Evolutionary conservation across 768 basidiomycete species (phyloP), one percentile per base, ranked within the genome.

Genomic region (Butyriboletus loyo): DNA sequence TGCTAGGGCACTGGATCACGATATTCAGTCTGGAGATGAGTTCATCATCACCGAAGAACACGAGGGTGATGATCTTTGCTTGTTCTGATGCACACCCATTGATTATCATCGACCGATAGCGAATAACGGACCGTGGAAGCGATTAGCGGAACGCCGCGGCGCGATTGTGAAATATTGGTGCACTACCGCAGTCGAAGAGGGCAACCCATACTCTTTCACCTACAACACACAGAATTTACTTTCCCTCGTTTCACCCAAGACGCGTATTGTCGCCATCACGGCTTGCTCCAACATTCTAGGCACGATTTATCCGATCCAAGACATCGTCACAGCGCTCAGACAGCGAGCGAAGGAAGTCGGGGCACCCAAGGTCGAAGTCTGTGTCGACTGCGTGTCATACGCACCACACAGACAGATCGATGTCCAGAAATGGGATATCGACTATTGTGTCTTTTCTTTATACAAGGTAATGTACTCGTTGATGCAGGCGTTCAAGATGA

Each of bases 1-100:
- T 0, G 76, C 87, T 0, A 71, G 86, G 5, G 80, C 81, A 0
- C 61, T 90, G 50, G 86, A 86, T 31, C 60, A 57, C 0, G 77
- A 77, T 46, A 73, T 90, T 25, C 62, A 76, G 32, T 54, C 70
- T 1, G 85, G 80, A 4, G 89, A 90, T 52, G 89, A 91, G 66
- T 82, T 91, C 50, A 82, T 92, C 49, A 64, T 90, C n/a, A 87
- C 86, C 0, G 81, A 79, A 1, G 89, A 91, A 62, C 89, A 92
- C 56, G 89, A 92, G 76, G 82, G 87, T 89, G 25, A 72, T 52
- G 4, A 11, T 21, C 22, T n/a, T 48, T 35, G 13, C 22, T 51
- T 13, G 19, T 44, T 35, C 32, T 36, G 37, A 32, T 28, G 1
- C 3, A 9, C 8, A 14, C 4, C 5, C 14, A 27, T 10, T 35